Percentiles rank a stretch among this genome's conserved stretches.
These are phyloP conservation scores for Volvariella volvacea DNA, from an alignment of 1,284 basidiomycete species.

Conservation along the genomic window DNA sequence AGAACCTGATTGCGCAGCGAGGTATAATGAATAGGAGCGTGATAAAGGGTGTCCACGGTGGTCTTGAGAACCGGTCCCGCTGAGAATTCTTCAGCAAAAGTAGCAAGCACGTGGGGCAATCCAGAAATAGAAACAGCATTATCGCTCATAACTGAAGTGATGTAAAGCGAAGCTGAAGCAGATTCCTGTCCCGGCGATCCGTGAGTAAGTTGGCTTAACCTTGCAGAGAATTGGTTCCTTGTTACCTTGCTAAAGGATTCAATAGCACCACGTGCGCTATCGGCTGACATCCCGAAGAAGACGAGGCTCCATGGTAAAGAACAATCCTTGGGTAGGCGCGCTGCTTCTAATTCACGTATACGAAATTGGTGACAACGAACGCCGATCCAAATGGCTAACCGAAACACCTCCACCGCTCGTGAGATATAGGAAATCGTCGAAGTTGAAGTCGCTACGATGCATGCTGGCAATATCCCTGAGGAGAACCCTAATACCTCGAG, in stretches of 20 bases:
- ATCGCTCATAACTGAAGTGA: constrained; percentile 45
- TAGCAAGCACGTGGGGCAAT: constrained; percentile 37
- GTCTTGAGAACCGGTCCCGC: constrained; percentile 31
- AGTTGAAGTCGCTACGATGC: constrained; percentile 42
- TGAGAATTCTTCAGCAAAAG: constrained; percentile 32
- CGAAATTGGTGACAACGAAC: constrained; percentile 42
- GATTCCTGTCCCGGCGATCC: constrained; percentile 9
- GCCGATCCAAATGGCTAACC: constrained; percentile 53
- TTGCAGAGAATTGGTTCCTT: constrained; percentile 6
- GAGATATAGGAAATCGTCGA: constrained; percentile 35
- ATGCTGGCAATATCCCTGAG: constrained; percentile 54
- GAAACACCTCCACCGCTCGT: constrained; percentile 42
- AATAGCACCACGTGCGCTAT: constrained; percentile 30
- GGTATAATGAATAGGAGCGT: constrained; percentile 31
- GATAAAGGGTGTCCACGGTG: constrained; percentile 47
- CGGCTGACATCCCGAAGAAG: constrained; percentile 32
- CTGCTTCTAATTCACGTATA: constrained; percentile 15
- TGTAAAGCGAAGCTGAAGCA: constrained; percentile 26
- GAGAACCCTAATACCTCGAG: constrained; percentile 54
- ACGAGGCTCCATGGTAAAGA: constrained; percentile 47
- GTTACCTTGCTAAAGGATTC: constrained; percentile 29
- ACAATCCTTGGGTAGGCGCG: constrained; percentile 16
- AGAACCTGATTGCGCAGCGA: constrained; percentile 33
- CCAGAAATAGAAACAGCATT: constrained; percentile 52
- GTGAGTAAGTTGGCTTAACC: constrained; percentile 3